Evolutionary conservation across 768 basidiomycete species (phyloP).

Genomic region (Leccinum boreale): DNA sequence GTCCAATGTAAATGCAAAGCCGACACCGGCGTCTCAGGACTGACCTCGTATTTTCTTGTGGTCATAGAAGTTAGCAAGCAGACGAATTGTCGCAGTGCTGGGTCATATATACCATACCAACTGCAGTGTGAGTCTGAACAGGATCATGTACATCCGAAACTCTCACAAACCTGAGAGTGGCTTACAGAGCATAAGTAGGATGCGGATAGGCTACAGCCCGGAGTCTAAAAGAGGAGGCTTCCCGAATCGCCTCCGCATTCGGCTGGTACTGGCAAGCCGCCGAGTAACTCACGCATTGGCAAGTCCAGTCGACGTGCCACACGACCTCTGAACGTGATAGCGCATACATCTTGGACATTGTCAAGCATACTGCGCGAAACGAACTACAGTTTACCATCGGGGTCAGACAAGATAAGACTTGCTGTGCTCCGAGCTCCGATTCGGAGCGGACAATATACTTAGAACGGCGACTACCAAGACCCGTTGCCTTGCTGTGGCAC

Average conservation of each 20-base stretch:
- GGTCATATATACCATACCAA: neutral
- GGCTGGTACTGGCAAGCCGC: too few relatives aligned
- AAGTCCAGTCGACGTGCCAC: neutral
- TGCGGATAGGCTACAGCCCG: too few relatives aligned
- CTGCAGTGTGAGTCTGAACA: neutral
- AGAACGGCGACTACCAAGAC: neutral
- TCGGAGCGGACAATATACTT: neutral
- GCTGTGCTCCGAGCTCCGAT: neutral
- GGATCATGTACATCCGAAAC: neutral
- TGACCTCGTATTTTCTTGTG: neutral
- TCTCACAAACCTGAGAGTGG: neutral
- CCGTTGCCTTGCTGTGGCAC: neutral
- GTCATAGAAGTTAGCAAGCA: neutral
- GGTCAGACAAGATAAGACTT: too few relatives aligned
- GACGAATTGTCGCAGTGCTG: neutral
- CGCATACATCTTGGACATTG: neutral
- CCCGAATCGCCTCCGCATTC: too few relatives aligned
- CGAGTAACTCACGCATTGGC: too few relatives aligned
- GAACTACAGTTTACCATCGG: neutral
- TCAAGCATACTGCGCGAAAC: neutral
- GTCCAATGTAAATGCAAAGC: neutral
- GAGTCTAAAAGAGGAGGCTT: too few relatives aligned
- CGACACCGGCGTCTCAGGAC: too few relatives aligned
- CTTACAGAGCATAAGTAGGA: neutral
- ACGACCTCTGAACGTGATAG: neutral